Evolutionary conservation across 1,284 basidiomycete genomes (phyloP).

Genomic region (Lentinus polychrous): DNA sequence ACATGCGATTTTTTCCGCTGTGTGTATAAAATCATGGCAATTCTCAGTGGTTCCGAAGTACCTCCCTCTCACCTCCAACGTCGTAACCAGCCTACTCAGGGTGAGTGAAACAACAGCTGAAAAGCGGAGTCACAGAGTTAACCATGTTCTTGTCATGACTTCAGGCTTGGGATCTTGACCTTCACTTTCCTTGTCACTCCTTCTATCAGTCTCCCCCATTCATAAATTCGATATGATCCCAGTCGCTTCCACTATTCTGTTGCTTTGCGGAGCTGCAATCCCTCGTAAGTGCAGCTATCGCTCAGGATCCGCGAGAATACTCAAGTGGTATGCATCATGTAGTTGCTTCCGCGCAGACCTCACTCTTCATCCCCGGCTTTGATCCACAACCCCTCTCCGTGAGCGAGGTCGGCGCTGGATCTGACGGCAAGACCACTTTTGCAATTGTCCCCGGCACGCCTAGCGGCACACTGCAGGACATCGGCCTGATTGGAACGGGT

Average conservation of each 20-base stretch:
- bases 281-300: background rate
- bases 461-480: slow-evolving; percentile 25
- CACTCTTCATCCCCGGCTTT: slow-evolving; percentile 39
- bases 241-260: background rate
- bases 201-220: background rate
- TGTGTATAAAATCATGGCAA: too few relatives aligned
- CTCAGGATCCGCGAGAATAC: background rate
- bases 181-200: background rate
- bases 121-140: too few relatives aligned
- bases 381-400: slow-evolving; percentile 38
- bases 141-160: too few relatives aligned
- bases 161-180: background rate
- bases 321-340: background rate
- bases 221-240: background rate
- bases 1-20: too few relatives aligned
- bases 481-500: slow-evolving; percentile 34
- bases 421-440: slow-evolving; percentile 36
- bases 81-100: too few relatives aligned
- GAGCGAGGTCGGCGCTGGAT: slow-evolving; percentile 31
- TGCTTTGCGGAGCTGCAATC: background rate
- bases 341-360: slow-evolving; percentile 23
- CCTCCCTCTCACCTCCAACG: too few relatives aligned
- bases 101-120: too few relatives aligned
- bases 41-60: too few relatives aligned
- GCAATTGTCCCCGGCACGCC: slow-evolving; percentile 30